Conservation (phyloP, 2,329 filamentous ascomycete genomes). For the Fusarium multiceps region DNA sequence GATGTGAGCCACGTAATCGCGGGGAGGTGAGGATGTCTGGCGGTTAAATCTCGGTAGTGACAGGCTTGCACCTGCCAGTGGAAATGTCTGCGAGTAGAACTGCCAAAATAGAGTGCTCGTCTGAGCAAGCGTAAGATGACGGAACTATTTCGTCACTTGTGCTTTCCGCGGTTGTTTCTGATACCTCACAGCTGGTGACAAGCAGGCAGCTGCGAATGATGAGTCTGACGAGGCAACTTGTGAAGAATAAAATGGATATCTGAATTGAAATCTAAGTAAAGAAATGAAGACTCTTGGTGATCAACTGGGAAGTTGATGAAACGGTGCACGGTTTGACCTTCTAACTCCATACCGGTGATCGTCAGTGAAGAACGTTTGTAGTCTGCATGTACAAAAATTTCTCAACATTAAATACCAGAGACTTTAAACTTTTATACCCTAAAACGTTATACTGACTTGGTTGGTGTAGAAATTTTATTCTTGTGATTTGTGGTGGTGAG, state of each 20-base stretch:
- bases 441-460: background rate
- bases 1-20: slow-evolving; percentile 38
- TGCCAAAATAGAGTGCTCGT: background rate
- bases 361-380: background rate
- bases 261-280: background rate
- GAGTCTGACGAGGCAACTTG: background rate
- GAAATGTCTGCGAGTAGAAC: background rate
- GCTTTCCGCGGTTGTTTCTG: background rate
- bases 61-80: background rate
- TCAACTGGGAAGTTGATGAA: background rate
- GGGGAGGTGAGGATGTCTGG: slow-evolving; percentile 40
- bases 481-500: background rate
- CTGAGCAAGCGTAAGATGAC: background rate
- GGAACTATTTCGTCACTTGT: background rate
- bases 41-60: slow-evolving; percentile 42
- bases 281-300: background rate
- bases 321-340: background rate
- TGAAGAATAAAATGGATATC: background rate
- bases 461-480: background rate
- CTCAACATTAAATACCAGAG: background rate
- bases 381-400: background rate
- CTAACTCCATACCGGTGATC: background rate
- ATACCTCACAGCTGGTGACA: background rate
- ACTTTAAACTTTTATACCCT: background rate
- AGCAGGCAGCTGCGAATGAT: background rate